These are phyloP conservation scores for Dactylonectria estremocensis DNA, from an alignment of 2,329 filamentous ascomycete species.

Conservation along the genomic window DNA sequence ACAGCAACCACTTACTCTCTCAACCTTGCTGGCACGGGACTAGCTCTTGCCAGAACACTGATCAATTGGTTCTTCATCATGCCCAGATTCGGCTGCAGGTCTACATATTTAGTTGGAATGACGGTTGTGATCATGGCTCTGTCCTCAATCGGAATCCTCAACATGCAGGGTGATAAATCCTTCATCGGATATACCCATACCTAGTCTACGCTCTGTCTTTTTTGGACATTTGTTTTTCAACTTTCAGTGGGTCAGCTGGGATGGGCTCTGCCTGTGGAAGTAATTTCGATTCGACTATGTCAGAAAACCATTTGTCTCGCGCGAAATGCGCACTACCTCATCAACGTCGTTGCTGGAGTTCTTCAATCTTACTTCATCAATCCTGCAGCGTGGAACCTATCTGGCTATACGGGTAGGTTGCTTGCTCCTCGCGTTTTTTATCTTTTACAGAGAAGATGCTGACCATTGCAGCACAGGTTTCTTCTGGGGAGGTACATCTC, in stretches of 20 bases:
- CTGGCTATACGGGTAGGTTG: slow-evolving; percentile 52
- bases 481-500: slow-evolving; percentile 45
- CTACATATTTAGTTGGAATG: slow-evolving; percentile 63
- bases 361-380: slow-evolving; percentile 56
- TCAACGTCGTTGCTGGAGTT: slow-evolving; percentile 41
- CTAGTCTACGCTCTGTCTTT: slow-evolving; percentile 52
- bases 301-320: slow-evolving; percentile 54
- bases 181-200: slow-evolving; percentile 52
- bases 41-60: slow-evolving; percentile 60
- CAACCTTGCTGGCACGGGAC: slow-evolving; percentile 57
- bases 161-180: slow-evolving; percentile 48
- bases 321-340: slow-evolving; percentile 46
- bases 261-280: slow-evolving; percentile 53
- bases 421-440: not conserved
- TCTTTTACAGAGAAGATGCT: not conserved
- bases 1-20: slow-evolving; percentile 52
- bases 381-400: slow-evolving; percentile 55
- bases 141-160: slow-evolving; percentile 60
- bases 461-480: slow-evolving; percentile 44
- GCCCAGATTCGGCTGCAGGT: slow-evolving; percentile 60
- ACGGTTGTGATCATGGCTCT: slow-evolving; percentile 56
- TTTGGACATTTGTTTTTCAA: slow-evolving; percentile 54
- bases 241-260: slow-evolving; percentile 57
- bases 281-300: slow-evolving; percentile 50
- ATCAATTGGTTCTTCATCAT: slow-evolving; percentile 60